These are phyloP conservation scores for Annulohypoxylon maeteangense DNA, from an alignment of 495 filamentous ascomycete species.

Conservation along the genomic window DNA sequence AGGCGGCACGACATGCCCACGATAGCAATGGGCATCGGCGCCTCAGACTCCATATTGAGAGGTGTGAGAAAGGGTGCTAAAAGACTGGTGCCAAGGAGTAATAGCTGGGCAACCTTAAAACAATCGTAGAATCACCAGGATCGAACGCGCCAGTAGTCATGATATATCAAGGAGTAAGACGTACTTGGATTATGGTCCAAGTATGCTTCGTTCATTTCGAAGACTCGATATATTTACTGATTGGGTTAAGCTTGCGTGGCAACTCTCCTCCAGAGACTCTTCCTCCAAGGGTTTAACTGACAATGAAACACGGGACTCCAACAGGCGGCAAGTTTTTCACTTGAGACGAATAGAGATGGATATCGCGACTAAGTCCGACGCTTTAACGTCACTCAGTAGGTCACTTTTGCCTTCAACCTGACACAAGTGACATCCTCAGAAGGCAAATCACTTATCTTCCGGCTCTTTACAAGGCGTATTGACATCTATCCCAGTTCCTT, in stretches of 20 bases:
- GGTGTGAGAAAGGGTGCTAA: conserved; percentile 16
- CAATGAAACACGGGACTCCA: conserved; percentile 29
- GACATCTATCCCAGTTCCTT: neutral
- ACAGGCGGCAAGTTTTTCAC: neutral
- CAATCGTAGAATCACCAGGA: neutral
- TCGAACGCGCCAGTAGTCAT: conserved; percentile 15
- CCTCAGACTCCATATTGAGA: conserved; percentile 39
- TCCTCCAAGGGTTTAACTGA: neutral
- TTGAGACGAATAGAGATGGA: conserved; percentile 16
- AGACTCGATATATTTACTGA: neutral
- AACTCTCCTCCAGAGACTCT: neutral
- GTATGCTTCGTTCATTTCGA: conserved; percentile 5
- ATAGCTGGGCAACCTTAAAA: conserved; percentile 8
- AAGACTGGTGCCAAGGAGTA: conserved; percentile 10
- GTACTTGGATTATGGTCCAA: neutral
- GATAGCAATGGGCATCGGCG: conserved; percentile 54
- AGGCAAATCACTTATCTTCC: neutral
- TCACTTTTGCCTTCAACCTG: conserved; percentile 29
- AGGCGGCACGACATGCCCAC: conserved; percentile 61
- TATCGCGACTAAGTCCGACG: conserved; percentile 18
- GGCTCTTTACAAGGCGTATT: neutral
- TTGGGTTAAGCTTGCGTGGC: conserved; percentile 23
- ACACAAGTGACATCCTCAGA: conserved; percentile 8
- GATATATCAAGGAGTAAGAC: conserved; percentile 17
- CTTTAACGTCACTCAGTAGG: neutral